phyloP scores from a whole-genome alignment of 1,284 basidiomycete genomes.

The Paramarasmius palmivorus region DNA sequence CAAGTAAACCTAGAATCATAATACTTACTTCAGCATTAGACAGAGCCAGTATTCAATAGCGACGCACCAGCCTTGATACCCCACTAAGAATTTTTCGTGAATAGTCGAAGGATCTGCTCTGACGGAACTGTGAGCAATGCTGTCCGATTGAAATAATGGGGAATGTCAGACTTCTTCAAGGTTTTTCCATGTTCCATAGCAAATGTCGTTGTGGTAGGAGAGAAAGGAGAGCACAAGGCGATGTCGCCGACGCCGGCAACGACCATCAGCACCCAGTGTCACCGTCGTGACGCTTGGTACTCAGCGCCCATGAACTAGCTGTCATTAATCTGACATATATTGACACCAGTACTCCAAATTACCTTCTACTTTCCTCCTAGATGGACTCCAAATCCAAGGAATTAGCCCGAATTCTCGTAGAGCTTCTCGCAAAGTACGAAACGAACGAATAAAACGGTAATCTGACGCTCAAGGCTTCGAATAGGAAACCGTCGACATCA shows the following conservation, averaged over 20 bases:
- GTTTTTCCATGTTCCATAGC: conserved; percentile 23
- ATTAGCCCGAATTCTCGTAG: conserved; percentile 32
- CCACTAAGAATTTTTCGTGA: conserved; percentile 78
- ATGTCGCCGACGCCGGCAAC: background rate
- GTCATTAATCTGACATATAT: background rate
- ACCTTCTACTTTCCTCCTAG: background rate
- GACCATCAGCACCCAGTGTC: background rate
- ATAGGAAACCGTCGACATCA: conserved; percentile 43
- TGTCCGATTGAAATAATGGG: background rate
- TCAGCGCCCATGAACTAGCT: conserved; percentile 3
- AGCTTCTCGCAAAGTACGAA: conserved; percentile 36
- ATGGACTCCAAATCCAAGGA: conserved; percentile 36
- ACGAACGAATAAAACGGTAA: background rate
- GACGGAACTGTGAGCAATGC: background rate
- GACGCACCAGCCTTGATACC: conserved; percentile 80
- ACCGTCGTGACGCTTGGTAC: conserved; percentile 5
- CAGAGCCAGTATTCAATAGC: background rate
- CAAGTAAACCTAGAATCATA: conserved; percentile 62
- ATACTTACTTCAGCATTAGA: background rate
- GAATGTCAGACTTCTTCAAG: conserved; percentile 34
- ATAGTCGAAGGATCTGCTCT: conserved; percentile 53
- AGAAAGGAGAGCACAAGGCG: background rate
- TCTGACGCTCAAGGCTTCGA: background rate
- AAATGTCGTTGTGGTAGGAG: background rate
- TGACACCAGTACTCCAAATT: background rate